A percentile compares a stretch with the other conserved stretches of the same genome.
Conservation (phyloP, 495 filamentous ascomycete species). For the Trichoderma orchidacearum region DNA sequence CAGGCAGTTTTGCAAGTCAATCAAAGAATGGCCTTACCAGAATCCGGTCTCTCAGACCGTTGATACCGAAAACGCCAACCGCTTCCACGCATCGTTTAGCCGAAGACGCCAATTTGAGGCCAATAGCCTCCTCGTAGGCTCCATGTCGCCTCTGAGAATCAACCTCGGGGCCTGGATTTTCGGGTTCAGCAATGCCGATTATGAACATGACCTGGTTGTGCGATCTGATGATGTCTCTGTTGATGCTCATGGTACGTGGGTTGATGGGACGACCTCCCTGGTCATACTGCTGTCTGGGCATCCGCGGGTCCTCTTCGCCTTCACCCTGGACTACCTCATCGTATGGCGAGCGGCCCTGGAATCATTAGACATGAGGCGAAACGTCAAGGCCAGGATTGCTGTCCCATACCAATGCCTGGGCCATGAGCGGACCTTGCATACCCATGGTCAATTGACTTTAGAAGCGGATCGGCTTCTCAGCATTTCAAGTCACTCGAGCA, state of each 20-base stretch:
- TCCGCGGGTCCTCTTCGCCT: slow-evolving; percentile 31
- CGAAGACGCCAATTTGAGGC: slow-evolving; percentile 19
- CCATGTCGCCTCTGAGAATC: slow-evolving; percentile 16
- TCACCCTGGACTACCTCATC: slow-evolving; percentile 41
- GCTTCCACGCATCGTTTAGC: slow-evolving; percentile 21
- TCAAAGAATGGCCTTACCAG: slow-evolving; percentile 18
- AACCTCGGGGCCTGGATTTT: slow-evolving; percentile 17
- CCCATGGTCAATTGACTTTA: slow-evolving; percentile 20
- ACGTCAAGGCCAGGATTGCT: neutral
- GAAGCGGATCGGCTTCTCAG: neutral
- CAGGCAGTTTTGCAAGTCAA: neutral
- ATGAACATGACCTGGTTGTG: slow-evolving; percentile 46
- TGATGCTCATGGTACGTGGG: slow-evolving; percentile 35
- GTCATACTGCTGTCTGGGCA: slow-evolving; percentile 49
- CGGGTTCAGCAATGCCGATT: slow-evolving; percentile 38
- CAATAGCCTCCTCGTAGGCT: slow-evolving; percentile 24
- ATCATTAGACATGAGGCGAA: neutral
- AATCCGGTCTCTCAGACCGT: slow-evolving; percentile 35
- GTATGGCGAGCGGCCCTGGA: slow-evolving; percentile 58
- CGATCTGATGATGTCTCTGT: slow-evolving; percentile 35
- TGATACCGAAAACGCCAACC: slow-evolving; percentile 36
- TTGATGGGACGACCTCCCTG: slow-evolving; percentile 57
- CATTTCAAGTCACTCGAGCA: neutral
- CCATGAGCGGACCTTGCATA: slow-evolving; percentile 33
- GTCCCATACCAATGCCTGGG: slow-evolving; percentile 33